These are phyloP conservation scores for Iberis pinnata DNA, from an alignment of 345 rosid genomes.

Conservation along the genomic window DNA sequence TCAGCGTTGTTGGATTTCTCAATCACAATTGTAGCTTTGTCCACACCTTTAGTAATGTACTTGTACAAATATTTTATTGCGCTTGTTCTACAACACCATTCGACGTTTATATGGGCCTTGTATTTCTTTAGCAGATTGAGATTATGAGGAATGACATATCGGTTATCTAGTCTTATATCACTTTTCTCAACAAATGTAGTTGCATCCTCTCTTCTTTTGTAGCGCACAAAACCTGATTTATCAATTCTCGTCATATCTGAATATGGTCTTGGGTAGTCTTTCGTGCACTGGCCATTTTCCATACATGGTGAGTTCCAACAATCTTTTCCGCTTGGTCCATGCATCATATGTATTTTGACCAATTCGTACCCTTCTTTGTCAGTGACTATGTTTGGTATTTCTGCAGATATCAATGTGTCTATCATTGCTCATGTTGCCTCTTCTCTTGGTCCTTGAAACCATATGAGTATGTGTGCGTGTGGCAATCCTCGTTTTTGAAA, in stretches of 20 bases:
- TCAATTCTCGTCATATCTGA: background rate
- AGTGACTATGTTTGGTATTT: no score
- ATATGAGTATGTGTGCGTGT: background rate
- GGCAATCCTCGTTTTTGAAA: no score
- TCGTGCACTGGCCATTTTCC: background rate
- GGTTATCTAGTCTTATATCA: background rate
- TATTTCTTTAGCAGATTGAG: background rate
- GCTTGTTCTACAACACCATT: background rate
- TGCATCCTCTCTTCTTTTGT: background rate
- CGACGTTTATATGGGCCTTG: constrained; percentile 1
- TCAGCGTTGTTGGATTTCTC: background rate
- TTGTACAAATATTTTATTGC: constrained; percentile 7
- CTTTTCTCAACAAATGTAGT: background rate
- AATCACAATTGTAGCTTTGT: background rate
- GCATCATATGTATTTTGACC: background rate
- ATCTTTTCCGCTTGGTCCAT: background rate
- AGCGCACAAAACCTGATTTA: background rate
- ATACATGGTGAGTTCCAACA: background rate
- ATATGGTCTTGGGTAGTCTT: background rate
- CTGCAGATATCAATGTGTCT: background rate
- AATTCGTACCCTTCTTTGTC: background rate
- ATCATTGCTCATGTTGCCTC: background rate
- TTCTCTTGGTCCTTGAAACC: background rate
- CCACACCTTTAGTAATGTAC: background rate
- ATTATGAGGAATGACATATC: background rate